Percentiles rank a stretch among this genome's conserved stretches.
Conservation (phyloP, 2,329 filamentous ascomycete genomes). For the Microthyrium microscopicum region DNA sequence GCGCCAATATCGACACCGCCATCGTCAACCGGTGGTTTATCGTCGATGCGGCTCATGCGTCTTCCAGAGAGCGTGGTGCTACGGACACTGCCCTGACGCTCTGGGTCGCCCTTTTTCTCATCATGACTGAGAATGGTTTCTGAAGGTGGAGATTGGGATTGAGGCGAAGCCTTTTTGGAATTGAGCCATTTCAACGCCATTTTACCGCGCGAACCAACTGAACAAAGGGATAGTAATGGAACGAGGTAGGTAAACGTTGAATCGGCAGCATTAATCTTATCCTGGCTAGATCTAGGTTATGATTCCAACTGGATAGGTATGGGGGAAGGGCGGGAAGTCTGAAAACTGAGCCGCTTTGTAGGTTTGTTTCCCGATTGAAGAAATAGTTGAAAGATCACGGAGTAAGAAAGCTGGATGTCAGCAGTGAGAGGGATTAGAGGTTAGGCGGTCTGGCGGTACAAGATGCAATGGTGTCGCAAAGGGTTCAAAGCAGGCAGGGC, state of each 20-base stretch:
- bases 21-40: constrained; percentile 22
- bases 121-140: background rate
- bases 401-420: too few relatives aligned
- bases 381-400: too few relatives aligned
- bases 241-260: background rate
- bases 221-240: constrained; percentile 20
- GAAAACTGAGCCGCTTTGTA: too few relatives aligned
- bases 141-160: background rate
- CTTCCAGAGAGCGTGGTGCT: constrained; percentile 12
- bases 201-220: constrained; percentile 31
- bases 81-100: constrained; percentile 13
- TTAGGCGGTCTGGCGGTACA: too few relatives aligned
- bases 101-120: constrained; percentile 4
- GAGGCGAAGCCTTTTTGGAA: background rate
- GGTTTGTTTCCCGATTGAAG: too few relatives aligned
- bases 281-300: too few relatives aligned
- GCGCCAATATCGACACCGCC: constrained; percentile 33
- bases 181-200: constrained; percentile 33
- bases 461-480: too few relatives aligned
- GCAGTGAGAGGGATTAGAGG: too few relatives aligned
- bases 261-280: constrained; percentile 6
- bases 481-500: too few relatives aligned
- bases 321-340: too few relatives aligned
- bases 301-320: too few relatives aligned
- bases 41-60: constrained; percentile 26